Evolutionary conservation across 2,329 filamentous ascomycete genomes (phyloP).

Genomic region (Pseudopyricularia javanii): DNA sequence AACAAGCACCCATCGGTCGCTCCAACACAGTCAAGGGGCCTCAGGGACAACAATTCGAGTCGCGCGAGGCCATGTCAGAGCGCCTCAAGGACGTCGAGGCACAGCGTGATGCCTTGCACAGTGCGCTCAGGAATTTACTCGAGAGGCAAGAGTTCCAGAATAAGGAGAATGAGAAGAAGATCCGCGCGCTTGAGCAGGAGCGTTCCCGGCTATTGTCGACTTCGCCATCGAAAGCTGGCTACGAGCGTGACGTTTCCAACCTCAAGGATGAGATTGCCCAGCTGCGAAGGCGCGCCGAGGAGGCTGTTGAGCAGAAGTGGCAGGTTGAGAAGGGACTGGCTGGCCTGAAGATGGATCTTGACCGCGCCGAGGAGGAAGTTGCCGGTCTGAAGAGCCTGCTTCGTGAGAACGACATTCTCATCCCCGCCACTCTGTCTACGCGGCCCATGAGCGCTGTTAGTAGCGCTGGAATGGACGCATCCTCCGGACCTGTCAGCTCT

Average conservation of each 20-base stretch:
- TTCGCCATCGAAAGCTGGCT: constrained; percentile 64
- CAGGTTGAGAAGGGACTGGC: constrained; percentile 19
- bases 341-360: constrained; percentile 75
- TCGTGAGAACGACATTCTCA: constrained; percentile 69
- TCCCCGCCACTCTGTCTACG: constrained; percentile 44
- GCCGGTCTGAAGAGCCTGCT: constrained; percentile 67
- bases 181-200: constrained; percentile 64
- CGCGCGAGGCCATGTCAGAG: constrained; percentile 60
- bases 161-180: constrained; percentile 70
- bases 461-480: constrained; percentile 4
- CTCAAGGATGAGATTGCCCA: constrained; percentile 76
- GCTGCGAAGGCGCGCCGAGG: constrained; percentile 77
- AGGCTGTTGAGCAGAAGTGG: constrained; percentile 92
- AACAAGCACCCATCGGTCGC: constrained; percentile 26
- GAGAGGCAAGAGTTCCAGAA: constrained; percentile 78
- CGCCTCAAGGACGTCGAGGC: constrained; percentile 85
- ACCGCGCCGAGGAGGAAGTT: constrained; percentile 89
- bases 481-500: constrained; percentile 44
- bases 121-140: constrained; percentile 72
- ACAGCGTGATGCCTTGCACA: constrained; percentile 85
- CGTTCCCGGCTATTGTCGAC: constrained; percentile 58
- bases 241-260: constrained; percentile 69
- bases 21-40: constrained; percentile 44
- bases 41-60: constrained; percentile 29
- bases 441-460: constrained; percentile 20